A percentile compares a stretch with the other conserved stretches of the same genome.
Conservation (phyloP, 1,284 basidiomycete genomes). For the Malassezia arunalokei region DNA sequence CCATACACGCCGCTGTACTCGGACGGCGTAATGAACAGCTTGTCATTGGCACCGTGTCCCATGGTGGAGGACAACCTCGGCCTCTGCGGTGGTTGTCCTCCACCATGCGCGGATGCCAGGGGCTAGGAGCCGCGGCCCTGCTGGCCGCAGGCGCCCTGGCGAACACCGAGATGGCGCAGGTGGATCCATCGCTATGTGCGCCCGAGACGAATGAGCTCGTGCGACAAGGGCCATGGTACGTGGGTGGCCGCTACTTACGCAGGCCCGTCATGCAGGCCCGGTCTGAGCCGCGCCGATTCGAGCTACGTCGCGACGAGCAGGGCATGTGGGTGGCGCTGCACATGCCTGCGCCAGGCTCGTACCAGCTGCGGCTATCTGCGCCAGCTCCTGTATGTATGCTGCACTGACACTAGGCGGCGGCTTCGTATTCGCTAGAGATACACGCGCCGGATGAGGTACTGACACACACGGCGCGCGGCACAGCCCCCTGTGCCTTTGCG, state of each 20-base stretch:
- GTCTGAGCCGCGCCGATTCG: constrained; percentile 1
- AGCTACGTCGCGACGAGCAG: background rate
- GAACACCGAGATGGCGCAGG: constrained; percentile 8
- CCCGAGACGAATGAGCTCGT: background rate
- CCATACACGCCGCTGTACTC: constrained; percentile 39
- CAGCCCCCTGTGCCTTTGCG: background rate
- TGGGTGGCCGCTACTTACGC: background rate
- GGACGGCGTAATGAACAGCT: constrained; percentile 29
- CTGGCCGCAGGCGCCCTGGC: background rate
- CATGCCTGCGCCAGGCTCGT: background rate
- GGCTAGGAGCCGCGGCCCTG: background rate
- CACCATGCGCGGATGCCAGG: background rate
- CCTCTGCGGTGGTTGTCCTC: background rate
- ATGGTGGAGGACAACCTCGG: constrained; percentile 15
- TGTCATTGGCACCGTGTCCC: constrained; percentile 39
- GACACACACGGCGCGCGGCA: background rate
- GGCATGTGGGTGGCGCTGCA: constrained; percentile 1
- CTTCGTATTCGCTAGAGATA: background rate
- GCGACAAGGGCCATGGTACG: constrained; percentile 1
- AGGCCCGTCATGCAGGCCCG: constrained; percentile 3
- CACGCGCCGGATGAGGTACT: constrained; percentile 2
- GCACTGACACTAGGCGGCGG: background rate
- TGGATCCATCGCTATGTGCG: constrained; percentile 6
- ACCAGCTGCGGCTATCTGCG: constrained; percentile 11
- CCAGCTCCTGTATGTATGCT: constrained; percentile 8